Conservation (phyloP, 345 rosid genomes). For the Citrus unshiu region DNA sequence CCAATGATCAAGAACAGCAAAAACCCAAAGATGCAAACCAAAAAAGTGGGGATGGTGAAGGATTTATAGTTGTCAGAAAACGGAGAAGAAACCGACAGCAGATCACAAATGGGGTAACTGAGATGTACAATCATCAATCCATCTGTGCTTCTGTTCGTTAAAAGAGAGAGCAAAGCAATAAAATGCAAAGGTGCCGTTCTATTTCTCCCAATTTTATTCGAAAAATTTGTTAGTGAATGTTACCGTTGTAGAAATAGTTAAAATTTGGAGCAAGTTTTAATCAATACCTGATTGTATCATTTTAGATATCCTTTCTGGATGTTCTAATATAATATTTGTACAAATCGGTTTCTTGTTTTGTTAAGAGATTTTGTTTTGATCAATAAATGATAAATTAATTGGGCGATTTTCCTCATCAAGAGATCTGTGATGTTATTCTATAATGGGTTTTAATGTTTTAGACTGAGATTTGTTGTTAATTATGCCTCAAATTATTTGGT, state of each 20-base stretch:
- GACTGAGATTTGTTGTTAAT: too few species aligned
- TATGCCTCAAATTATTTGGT: too few species aligned
- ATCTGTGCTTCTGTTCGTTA: slow-evolving; percentile 53
- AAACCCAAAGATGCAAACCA: too few species aligned
- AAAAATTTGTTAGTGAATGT: too few species aligned
- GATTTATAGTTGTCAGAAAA: neutral
- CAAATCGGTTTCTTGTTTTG: slow-evolving; percentile 3
- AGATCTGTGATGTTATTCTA: neutral
- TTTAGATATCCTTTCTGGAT: neutral
- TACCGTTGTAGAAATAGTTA: too few species aligned
- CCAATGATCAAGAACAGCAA: slow-evolving; percentile 2
- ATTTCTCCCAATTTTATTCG: neutral
- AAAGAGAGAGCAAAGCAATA: slow-evolving; percentile 4
- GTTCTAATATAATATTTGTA: slow-evolving; percentile 19
- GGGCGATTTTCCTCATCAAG: neutral
- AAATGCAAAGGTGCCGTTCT: neutral
- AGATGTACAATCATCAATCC: slow-evolving; percentile 59
- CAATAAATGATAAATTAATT: slow-evolving; percentile 12
- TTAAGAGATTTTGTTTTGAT: slow-evolving; percentile 12
- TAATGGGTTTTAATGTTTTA: too few species aligned
- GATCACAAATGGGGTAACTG: slow-evolving; percentile 36
- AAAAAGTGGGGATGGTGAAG: too few species aligned
- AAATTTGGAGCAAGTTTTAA: neutral
- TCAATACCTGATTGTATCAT: neutral
- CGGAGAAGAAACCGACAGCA: slow-evolving; percentile 57